These are phyloP conservation scores for Pneumocystis jirovecii DNA, from an alignment of 1,139 yeast species.

Conservation along the genomic window DNA sequence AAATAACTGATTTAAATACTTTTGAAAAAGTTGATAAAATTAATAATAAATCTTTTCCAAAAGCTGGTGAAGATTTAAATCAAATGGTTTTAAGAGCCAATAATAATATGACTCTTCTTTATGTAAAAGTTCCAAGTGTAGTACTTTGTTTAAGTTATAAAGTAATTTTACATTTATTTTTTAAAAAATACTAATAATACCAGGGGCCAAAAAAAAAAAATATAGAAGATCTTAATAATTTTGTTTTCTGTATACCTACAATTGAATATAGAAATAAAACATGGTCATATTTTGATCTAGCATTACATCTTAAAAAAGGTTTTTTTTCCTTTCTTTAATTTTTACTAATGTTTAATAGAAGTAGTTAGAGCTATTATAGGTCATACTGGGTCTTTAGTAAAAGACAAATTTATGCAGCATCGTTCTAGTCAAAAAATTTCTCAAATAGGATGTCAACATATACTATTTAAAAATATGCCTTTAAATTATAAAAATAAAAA, in stretches of 20 bases:
- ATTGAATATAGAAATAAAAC: slow-evolving; percentile 49
- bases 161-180: slow-evolving; percentile 13
- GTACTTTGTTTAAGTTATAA: slow-evolving; percentile 54
- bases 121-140: slow-evolving; percentile 40
- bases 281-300: slow-evolving; percentile 68
- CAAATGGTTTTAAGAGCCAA: slow-evolving; percentile 55
- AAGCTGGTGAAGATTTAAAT: slow-evolving; percentile 31
- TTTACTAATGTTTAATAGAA: slow-evolving; percentile 24
- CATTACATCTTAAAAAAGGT: slow-evolving; percentile 42
- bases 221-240: slow-evolving; percentile 56
- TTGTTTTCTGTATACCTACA: slow-evolving; percentile 51
- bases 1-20: not conserved
- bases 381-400: slow-evolving; percentile 67
- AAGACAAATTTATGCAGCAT: slow-evolving; percentile 36
- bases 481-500: not conserved
- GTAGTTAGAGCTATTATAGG: slow-evolving; percentile 50
- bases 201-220: slow-evolving; percentile 50
- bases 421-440: not conserved
- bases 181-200: not conserved
- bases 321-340: not conserved
- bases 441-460: not conserved
- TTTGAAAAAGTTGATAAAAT: not conserved
- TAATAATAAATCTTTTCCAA: not conserved
- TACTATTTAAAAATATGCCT: not conserved
- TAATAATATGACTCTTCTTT: slow-evolving; percentile 47